Evolutionary conservation across 345 rosid species (phyloP).

Genomic region (Citrus mangshanensis): DNA sequence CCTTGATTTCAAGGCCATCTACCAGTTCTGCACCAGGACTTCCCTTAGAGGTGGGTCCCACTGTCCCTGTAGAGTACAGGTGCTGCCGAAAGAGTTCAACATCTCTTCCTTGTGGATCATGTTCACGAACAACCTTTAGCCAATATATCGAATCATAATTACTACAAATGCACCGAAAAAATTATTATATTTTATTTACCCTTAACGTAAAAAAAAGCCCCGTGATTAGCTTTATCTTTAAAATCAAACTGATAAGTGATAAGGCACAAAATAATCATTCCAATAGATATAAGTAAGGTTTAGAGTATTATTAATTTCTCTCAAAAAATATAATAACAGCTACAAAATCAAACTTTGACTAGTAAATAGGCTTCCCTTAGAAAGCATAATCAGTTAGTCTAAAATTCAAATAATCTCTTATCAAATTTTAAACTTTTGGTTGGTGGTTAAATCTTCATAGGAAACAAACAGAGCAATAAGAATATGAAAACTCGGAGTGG

Average conservation of each 20-base stretch:
- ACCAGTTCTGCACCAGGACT: conserved; percentile 60
- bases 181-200: no score
- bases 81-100: conserved; percentile 71
- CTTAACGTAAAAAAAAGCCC: no score
- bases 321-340: not conserved
- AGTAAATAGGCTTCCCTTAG: not conserved
- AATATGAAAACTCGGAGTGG: not conserved
- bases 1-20: conserved; percentile 64
- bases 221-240: not conserved
- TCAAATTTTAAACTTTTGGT: not conserved
- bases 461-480: conserved; percentile 10
- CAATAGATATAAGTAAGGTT: not conserved
- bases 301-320: not conserved
- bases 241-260: not conserved
- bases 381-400: not conserved
- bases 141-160: not conserved
- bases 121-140: conserved; percentile 73
- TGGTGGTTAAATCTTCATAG: not conserved
- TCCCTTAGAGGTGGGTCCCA: conserved; percentile 61
- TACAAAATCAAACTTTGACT: not conserved
- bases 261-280: not conserved
- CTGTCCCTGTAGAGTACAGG: conserved; percentile 46
- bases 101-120: conserved; percentile 77
- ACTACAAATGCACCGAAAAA: not conserved
- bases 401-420: not conserved